A percentile compares a stretch with the other conserved stretches of the same genome.
Evolutionary conservation across 345 rosid genomes (phyloP).

Genomic region (Eutrema japonicum): DNA sequence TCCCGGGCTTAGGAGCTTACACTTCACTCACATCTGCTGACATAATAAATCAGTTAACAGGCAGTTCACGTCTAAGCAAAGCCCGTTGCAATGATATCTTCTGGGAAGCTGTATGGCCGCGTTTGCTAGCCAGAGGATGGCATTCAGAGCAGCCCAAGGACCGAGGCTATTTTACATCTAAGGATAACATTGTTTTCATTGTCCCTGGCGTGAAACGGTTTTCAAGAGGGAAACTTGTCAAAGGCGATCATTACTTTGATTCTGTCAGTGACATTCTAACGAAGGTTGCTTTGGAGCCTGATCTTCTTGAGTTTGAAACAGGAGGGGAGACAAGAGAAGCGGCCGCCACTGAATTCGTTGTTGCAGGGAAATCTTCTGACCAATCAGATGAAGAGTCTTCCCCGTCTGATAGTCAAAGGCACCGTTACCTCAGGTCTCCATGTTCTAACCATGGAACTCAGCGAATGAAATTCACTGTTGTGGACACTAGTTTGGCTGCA

Average conservation of each 20-base stretch:
- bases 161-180: slow-evolving; percentile 49
- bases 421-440: slow-evolving; percentile 66
- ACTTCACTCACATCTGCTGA: slow-evolving; percentile 59
- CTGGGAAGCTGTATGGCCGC: slow-evolving; percentile 92
- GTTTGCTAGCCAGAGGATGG: slow-evolving; percentile 81
- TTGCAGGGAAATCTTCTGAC: slow-evolving; percentile 45
- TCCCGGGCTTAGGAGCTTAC: slow-evolving; percentile 44
- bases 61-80: slow-evolving; percentile 68
- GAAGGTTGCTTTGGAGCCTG: slow-evolving; percentile 71
- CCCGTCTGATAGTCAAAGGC: slow-evolving; percentile 39
- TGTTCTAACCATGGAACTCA: slow-evolving; percentile 47
- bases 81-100: slow-evolving; percentile 73
- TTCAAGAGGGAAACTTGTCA: slow-evolving; percentile 67
- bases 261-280: slow-evolving; percentile 68
- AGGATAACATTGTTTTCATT: slow-evolving; percentile 62
- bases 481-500: slow-evolving; percentile 59
- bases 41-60: slow-evolving; percentile 60
- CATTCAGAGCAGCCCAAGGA: slow-evolving; percentile 69
- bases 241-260: slow-evolving; percentile 74
- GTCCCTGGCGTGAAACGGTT: slow-evolving; percentile 70
- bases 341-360: slow-evolving; percentile 38
- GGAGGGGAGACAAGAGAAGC: slow-evolving; percentile 45
- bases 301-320: slow-evolving; percentile 62
- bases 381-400: slow-evolving; percentile 51
- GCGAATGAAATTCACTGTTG: slow-evolving; percentile 59